Evolutionary conservation across 2,329 filamentous ascomycete genomes (phyloP).

Genomic region (Aspergillus arachidicola): DNA sequence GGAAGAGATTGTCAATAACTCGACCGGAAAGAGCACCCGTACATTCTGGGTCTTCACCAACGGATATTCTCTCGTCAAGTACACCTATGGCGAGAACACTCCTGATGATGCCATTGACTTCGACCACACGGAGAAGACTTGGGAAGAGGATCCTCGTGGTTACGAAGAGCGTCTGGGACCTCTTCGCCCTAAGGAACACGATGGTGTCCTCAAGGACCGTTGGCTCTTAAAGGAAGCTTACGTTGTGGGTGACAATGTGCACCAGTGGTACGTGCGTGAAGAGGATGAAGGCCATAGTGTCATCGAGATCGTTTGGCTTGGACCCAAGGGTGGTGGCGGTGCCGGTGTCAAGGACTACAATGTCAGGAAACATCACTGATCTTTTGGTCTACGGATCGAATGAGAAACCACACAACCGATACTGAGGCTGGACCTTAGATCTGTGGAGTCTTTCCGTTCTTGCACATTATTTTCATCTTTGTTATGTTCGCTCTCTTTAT

Average conservation of each 20-base stretch:
- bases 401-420: constrained; percentile 26
- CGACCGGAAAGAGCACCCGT: constrained; percentile 37
- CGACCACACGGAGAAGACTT: constrained; percentile 47
- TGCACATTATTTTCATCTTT: constrained; percentile 38
- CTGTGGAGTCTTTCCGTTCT: constrained; percentile 33
- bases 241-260: constrained; percentile 46
- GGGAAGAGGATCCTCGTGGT: constrained; percentile 45
- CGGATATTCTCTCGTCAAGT: constrained; percentile 47
- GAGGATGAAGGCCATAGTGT: constrained; percentile 44
- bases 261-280: constrained; percentile 46
- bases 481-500: constrained; percentile 19
- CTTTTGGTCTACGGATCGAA: constrained; percentile 17
- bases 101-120: constrained; percentile 46
- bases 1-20: constrained; percentile 37
- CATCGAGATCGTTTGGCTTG: constrained; percentile 49
- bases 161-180: constrained; percentile 45
- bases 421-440: constrained; percentile 39
- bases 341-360: constrained; percentile 36
- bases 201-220: constrained; percentile 44
- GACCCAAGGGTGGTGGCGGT: constrained; percentile 41
- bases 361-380: constrained; percentile 32
- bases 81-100: constrained; percentile 40
- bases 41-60: constrained; percentile 49
- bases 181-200: constrained; percentile 42
- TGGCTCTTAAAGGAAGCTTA: constrained; percentile 43